phyloP scores from a whole-genome alignment of 495 filamentous ascomycete species.

The Aspergillus campestris region DNA sequence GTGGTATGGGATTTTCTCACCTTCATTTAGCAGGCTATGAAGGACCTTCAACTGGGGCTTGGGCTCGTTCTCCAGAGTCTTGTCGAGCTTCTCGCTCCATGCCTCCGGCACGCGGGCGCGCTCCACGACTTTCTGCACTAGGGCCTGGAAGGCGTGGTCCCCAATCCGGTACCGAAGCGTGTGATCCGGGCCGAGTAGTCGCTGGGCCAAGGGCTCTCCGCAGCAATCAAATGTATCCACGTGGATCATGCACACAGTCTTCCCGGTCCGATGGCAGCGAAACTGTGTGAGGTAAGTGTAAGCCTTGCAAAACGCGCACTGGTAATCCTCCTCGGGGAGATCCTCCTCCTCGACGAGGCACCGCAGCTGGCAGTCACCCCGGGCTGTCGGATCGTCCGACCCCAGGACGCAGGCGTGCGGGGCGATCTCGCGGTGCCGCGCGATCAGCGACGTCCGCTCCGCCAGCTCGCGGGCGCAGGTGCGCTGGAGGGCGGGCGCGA shows the following conservation, averaged over 20 bases:
- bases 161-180: constrained; percentile 66
- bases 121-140: constrained; percentile 72
- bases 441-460: constrained; percentile 58
- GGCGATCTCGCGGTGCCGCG: constrained; percentile 50
- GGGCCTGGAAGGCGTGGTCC: constrained; percentile 55
- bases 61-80: constrained; percentile 68
- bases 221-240: constrained; percentile 75
- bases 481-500: constrained; percentile 76
- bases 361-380: constrained; percentile 33
- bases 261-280: constrained; percentile 67
- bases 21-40: constrained; percentile 78
- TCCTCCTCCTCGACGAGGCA: constrained; percentile 58
- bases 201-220: constrained; percentile 50
- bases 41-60: constrained; percentile 81
- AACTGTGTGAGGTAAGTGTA: constrained; percentile 90
- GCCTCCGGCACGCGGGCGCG: constrained; percentile 77
- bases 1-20: constrained; percentile 94
- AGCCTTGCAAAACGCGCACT: constrained; percentile 85
- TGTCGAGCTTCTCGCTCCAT: constrained; percentile 88
- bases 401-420: constrained; percentile 41
- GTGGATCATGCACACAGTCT: constrained; percentile 70
- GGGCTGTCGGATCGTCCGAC: constrained; percentile 14
- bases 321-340: constrained; percentile 79
- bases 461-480: constrained; percentile 63
- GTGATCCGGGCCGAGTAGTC: constrained; percentile 54